Base-by-base conservation (phyloP, 768 basidiomycete genomes). In the Sarcodon aspratus region DNA sequence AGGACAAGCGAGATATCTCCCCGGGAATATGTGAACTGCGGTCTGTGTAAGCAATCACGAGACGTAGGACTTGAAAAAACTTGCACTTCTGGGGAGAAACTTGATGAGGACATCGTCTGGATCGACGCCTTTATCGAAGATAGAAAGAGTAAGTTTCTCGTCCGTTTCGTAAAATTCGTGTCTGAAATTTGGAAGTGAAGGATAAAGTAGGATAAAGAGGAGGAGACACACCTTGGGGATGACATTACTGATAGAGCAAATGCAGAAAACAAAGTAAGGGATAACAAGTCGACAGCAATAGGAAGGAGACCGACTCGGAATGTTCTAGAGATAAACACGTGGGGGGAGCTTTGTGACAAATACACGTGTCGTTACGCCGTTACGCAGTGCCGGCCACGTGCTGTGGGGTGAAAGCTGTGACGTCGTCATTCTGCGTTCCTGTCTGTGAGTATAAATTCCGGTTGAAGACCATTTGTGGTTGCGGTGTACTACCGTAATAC, bases 91-190 rank as follows among this genome's bases (percentile, higher is more conserved):
- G 6, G 81, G 72, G 51, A 79, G 75, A 52, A 91, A 82, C 35
- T 69, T 61, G 56, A 92, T 64, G 12, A 69, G 69, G 46, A 89
- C 76, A 55, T 76, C 63, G 21, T 66, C 71, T 11, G 82, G 75
- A 62, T 89, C 79, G 36, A 78, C 87, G 55, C 79, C 79, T 55
- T 79, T 77, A 66, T 92, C 82, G 58, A 90, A 91, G 58, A 92
- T 70, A 48, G 85, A 82, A 57, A 92, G 61, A 15, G 70, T 84
- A 48, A 90, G 61, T 53, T 60, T 72, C 51, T 90, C 85, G 55
- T 91, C 88, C 10, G 81, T 85, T 66, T 92, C 89, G 64, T 91
- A 92, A 63, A 85, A 92, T 63, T 89, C 87, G 68, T 91, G 80
- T 63, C 87, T 89, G 52, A 9, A 36, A 33, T 43, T 31, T 7